These are phyloP conservation scores for Monilinia vaccinii-corymbosi DNA, from an alignment of 2,329 filamentous ascomycete species.

Conservation along the genomic window DNA sequence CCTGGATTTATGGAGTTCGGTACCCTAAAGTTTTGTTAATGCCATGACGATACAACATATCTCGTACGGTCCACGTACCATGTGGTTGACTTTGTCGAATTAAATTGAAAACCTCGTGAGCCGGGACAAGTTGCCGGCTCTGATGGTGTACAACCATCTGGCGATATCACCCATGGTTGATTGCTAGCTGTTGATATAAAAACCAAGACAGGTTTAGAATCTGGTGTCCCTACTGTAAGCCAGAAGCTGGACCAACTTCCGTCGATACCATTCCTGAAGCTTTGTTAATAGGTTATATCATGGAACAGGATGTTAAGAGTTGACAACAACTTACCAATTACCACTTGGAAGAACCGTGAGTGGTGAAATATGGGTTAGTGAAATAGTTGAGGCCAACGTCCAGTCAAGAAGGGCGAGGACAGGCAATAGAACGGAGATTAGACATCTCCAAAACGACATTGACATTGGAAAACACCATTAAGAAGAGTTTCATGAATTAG, in stretches of 20 bases:
- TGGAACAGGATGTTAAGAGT: background rate
- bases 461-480: slow-evolving; percentile 8
- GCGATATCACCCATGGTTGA: slow-evolving; percentile 21
- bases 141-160: slow-evolving; percentile 15
- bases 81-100: slow-evolving; percentile 30
- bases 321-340: slow-evolving; percentile 8
- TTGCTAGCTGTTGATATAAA: slow-evolving; percentile 32
- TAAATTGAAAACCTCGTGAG: slow-evolving; percentile 32
- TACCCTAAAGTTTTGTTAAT: slow-evolving; percentile 11
- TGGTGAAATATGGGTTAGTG: slow-evolving; percentile 5
- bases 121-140: slow-evolving; percentile 28
- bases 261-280: slow-evolving; percentile 33
- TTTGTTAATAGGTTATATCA: background rate
- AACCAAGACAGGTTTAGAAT: slow-evolving; percentile 16
- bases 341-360: slow-evolving; percentile 7
- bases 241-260: slow-evolving; percentile 63
- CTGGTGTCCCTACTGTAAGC: slow-evolving; percentile 35
- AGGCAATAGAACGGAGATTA: slow-evolving; percentile 4
- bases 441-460: slow-evolving; percentile 8
- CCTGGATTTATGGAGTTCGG: slow-evolving; percentile 13
- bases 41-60: background rate
- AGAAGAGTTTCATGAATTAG: slow-evolving; percentile 8
- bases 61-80: slow-evolving; percentile 23
- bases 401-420: background rate
- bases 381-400: slow-evolving; percentile 2